A percentile compares a stretch with the other conserved stretches of the same genome.
Conservation (phyloP, 805 yeast species). For the Yarrowia sp. region DNA sequence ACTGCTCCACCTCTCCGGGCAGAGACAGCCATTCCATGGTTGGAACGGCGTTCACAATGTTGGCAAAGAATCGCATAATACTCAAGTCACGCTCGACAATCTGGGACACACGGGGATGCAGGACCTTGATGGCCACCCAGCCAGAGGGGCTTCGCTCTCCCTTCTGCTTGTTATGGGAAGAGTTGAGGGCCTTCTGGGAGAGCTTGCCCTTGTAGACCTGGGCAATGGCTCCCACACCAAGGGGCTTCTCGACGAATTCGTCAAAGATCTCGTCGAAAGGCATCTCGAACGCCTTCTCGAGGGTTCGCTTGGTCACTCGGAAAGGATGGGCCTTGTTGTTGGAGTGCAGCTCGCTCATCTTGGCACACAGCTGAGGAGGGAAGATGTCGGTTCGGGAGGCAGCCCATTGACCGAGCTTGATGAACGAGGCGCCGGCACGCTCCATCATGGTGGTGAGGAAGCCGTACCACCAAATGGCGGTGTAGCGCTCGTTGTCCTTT, state of each 20-base stretch:
- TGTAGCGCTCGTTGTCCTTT: slow-evolving; percentile 49
- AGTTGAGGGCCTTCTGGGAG: slow-evolving; percentile 17
- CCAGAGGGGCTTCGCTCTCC: slow-evolving; percentile 33
- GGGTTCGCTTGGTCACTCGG: slow-evolving; percentile 53
- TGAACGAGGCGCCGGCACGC: slow-evolving; percentile 83
- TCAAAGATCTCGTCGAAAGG: slow-evolving; percentile 75
- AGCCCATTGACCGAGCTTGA: slow-evolving; percentile 94
- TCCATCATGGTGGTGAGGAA: slow-evolving; percentile 67
- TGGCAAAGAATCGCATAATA: slow-evolving; percentile 82
- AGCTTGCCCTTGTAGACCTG: slow-evolving; percentile 83
- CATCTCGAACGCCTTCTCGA: slow-evolving; percentile 59
- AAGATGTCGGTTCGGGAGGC: slow-evolving; percentile 95
- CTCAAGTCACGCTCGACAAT: slow-evolving; percentile 75
- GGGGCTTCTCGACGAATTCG: slow-evolving; percentile 68
- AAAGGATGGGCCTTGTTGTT: slow-evolving; percentile 74
- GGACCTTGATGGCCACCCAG: slow-evolving; percentile 83
- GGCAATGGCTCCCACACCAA: slow-evolving; percentile 98
- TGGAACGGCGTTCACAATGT: slow-evolving; percentile 66
- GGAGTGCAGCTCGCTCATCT: slow-evolving; percentile 75
- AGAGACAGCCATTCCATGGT: slow-evolving; percentile 97
- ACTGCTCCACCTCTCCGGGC: slow-evolving; percentile 91
- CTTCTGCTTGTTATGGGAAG: background rate
- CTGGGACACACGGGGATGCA: slow-evolving; percentile 80
- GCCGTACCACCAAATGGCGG: slow-evolving; percentile 69
- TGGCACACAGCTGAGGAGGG: slow-evolving; percentile 72